Evolutionary conservation across 2,329 filamentous ascomycete genomes (phyloP), one percentile per base, ranked within the genome.

Genomic region (Cytospora piceae): DNA sequence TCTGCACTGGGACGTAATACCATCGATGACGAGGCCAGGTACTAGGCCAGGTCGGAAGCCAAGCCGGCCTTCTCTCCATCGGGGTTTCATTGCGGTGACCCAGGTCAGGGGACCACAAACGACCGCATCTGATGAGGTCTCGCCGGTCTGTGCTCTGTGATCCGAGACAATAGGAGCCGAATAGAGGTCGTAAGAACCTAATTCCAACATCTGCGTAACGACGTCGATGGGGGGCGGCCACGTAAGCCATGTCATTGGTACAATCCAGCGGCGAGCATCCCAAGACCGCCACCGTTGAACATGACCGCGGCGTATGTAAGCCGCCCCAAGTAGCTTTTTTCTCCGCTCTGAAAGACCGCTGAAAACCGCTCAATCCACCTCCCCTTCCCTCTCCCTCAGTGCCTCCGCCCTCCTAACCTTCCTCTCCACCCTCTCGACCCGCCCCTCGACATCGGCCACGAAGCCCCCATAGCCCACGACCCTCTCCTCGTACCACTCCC

Each of bases 401-500:
- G 61, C 70, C 76, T 93, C 91, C 59, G 81, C 81, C 72, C 90
- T 84, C 73, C 87, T 82, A 2, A 94, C 81, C 11, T 81, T 80
- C 63, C 86, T 83, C 77, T 95, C 92, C 9, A 87, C 84, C 67
- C 82, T 80, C 75, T 86, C 85, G 15, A 94, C 76, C 58, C 90
- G 82, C 39, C 85, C 83, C 77, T 96, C 90, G 73, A 90, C 87
- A 60, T 90, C 87, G 27, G 89, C 90, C 79, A 93, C 89, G 65
- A 85, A 84, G 70, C 87, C 85, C 0, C 89, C 89, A 70, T 86
- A 87, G 14, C 84, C 83, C 57, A 96, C 79, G 53, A 95, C 82
- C 4, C 87, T 86, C 29, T 86, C 80, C 74, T 93, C 88, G 76
- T 94, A 93, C 90, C 92, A 96, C 42, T 81, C 77, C 69, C 89